Evolutionary conservation across 345 rosid genomes (phyloP).

Genomic region (Salix viminalis): DNA sequence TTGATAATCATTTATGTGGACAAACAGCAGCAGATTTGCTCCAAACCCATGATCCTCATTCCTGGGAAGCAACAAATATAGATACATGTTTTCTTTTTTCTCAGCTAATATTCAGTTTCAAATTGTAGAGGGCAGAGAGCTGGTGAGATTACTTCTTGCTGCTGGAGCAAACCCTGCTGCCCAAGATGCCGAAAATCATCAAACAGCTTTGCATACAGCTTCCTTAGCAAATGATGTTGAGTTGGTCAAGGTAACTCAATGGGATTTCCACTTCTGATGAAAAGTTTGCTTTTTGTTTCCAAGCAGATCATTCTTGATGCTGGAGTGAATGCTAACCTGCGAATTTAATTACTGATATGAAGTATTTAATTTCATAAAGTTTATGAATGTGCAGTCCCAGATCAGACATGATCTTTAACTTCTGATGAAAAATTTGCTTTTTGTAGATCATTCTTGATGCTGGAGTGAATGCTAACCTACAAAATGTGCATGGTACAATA

Average conservation of each 20-base stretch:
- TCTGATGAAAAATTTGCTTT: background rate
- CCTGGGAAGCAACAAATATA: too few species aligned
- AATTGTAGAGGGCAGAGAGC: constrained; percentile 80
- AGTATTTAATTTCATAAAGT: background rate
- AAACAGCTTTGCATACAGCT: constrained; percentile 91
- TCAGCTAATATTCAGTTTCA: constrained; percentile 1
- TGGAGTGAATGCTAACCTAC: constrained; percentile 90
- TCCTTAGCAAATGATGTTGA: constrained; percentile 88
- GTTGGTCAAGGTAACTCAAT: constrained; percentile 66
- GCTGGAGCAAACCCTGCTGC: constrained; percentile 94
- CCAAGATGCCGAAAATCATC: constrained; percentile 79
- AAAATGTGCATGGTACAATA: constrained; percentile 75
- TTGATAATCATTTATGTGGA: background rate
- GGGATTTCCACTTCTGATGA: background rate
- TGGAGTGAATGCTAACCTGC: constrained; percentile 86
- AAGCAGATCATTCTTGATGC: constrained; percentile 80
- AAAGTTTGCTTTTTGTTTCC: background rate
- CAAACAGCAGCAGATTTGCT: background rate
- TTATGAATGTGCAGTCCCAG: background rate
- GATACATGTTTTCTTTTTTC: too few species aligned
- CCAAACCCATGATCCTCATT: background rate
- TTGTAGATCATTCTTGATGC: constrained; percentile 82
- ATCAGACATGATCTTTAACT: background rate
- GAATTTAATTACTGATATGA: too few species aligned
- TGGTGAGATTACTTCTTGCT: constrained; percentile 74